Evolutionary conservation across 495 filamentous ascomycete genomes (phyloP), one percentile per base, ranked within the genome.

Genomic region (Hypoxylon perforatum): DNA sequence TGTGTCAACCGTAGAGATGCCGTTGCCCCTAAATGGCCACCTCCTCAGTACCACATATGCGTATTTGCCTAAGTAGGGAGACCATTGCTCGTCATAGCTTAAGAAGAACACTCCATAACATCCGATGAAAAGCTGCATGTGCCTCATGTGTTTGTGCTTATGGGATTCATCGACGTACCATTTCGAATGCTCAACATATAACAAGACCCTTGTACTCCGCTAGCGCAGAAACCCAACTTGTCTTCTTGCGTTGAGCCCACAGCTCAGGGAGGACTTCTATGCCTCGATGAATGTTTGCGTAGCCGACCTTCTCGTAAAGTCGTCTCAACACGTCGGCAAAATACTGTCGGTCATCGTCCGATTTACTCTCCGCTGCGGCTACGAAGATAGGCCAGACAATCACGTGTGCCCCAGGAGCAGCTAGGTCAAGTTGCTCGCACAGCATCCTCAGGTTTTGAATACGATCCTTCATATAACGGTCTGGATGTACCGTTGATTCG

Each of bases 171-270:
- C n/a, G n/a, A n/a, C n/a, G n/a, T n/a, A n/a, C n/a, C n/a, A 3
- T 28, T 28, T 28, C 3, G 25, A 3, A 28, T 28, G 3, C 28
- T 23, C 44, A 57, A 47, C 54, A 63, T 18, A 63, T 22, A 14
- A 55, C 51, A 42, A 63, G 42, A 12, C 60, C 60, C 23, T 44
- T 49, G 56, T 63, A 42, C 10, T 63, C 60, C 21, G 11, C 18
- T 14, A 63, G 21, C 12, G 39, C 33, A 41, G 42, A 48, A 49
- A 21, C 42, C 60, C 50, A 63, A 9, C 36, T 63, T 35, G 23
- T 63, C 7, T 17, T 49, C 4, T 44, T 21, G 5, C 45, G 33
- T 17, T 48, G 45, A n/a, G 21, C 51, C 60, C 60, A 63, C 28
- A 63, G 22, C 15, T 63, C 51, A 1, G 51, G 60, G 3, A 63